phyloP scores from a whole-genome alignment of 2,329 filamentous ascomycete genomes.

The Tolypocladium nubicola region DNA sequence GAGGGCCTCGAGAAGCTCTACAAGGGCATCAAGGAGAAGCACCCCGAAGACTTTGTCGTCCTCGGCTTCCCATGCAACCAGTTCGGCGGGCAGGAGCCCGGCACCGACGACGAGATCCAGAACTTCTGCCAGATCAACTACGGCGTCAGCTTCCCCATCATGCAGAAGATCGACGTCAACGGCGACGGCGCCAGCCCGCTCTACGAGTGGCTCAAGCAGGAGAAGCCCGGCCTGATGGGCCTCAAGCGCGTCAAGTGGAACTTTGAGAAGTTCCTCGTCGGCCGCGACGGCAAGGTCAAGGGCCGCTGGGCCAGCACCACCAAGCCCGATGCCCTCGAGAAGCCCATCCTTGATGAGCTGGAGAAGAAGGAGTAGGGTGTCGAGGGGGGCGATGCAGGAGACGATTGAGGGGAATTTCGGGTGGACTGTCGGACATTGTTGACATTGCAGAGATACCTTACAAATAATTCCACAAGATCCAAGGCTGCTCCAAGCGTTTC shows the following conservation, averaged over 20 bases:
- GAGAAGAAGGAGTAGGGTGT: conserved; percentile 29
- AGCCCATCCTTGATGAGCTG: conserved; percentile 64
- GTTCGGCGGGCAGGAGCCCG: conserved; percentile 85
- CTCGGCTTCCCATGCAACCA: conserved; percentile 99
- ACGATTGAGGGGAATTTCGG: neutral
- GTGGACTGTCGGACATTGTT: neutral
- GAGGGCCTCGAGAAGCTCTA: conserved; percentile 83
- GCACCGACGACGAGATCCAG: conserved; percentile 70
- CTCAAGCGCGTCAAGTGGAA: conserved; percentile 97
- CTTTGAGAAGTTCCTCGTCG: conserved; percentile 96
- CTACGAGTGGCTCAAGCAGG: conserved; percentile 54
- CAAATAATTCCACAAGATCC: neutral
- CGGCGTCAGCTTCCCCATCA: conserved; percentile 77
- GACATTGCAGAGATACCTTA: neutral
- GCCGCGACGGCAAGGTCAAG: conserved; percentile 75
- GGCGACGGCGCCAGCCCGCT: conserved; percentile 64
- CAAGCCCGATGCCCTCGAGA: conserved; percentile 74
- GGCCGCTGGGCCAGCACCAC: conserved; percentile 78
- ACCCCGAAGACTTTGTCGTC: conserved; percentile 71
- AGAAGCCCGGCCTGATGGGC: conserved; percentile 75
- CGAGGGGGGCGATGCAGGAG: neutral
- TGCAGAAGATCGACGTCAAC: conserved; percentile 92
- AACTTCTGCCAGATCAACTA: conserved; percentile 88
- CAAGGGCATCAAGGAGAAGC: conserved; percentile 58
- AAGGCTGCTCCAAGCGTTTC: neutral